phyloP scores from a whole-genome alignment of 352 stramenopile species.

The Lagenidium sp. region DNA sequence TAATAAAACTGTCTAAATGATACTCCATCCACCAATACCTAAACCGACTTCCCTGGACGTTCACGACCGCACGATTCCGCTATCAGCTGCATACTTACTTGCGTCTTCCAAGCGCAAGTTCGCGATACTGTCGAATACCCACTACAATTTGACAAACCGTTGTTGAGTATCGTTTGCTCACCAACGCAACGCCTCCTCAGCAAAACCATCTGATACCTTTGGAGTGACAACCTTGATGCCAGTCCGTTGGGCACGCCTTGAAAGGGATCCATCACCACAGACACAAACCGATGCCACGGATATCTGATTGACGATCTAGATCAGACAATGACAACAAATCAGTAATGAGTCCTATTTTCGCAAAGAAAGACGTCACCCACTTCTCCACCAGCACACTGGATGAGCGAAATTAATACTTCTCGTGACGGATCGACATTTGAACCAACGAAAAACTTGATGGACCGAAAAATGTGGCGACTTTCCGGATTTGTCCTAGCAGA shows the following conservation, averaged over 20 bases:
- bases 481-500: constrained; percentile 30
- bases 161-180: too few species aligned
- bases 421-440: constrained; percentile 63
- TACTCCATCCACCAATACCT: too few species aligned
- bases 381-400: constrained; percentile 71
- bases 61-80: too few species aligned
- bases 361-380: constrained; percentile 12
- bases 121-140: constrained; percentile 74
- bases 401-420: constrained; percentile 60
- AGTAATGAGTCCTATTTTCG: too few species aligned
- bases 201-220: constrained; percentile 27
- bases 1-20: too few species aligned
- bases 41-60: too few species aligned
- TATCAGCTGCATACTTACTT: too few species aligned
- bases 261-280: constrained; percentile 52
- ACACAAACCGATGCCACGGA: constrained; percentile 53
- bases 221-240: constrained; percentile 48
- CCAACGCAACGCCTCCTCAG: background rate
- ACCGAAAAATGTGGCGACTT: constrained; percentile 45
- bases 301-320: constrained; percentile 67
- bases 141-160: constrained; percentile 15
- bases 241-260: constrained; percentile 41
- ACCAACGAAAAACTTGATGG: constrained; percentile 62
- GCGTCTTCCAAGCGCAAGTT: constrained; percentile 46
- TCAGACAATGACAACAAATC: background rate